A percentile compares a stretch with the other conserved stretches of the same genome.
Conservation (phyloP, 495 filamentous ascomycete species). For the Penicillium odoratum region DNA sequence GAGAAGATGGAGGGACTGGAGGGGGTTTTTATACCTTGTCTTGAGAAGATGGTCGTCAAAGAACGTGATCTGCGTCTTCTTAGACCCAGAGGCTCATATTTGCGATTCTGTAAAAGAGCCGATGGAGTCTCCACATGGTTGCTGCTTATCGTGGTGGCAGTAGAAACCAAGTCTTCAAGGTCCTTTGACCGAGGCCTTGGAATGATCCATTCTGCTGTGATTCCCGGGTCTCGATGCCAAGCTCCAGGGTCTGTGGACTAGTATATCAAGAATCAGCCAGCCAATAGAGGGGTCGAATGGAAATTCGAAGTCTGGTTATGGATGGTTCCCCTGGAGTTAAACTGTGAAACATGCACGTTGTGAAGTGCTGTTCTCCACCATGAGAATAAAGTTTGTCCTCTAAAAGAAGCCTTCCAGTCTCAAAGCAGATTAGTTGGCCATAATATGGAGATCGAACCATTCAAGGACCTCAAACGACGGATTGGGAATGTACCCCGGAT, state of each 20-base stretch:
- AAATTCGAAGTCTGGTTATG: constrained; percentile 2
- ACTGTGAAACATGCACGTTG: constrained; percentile 6
- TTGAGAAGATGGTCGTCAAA: background rate
- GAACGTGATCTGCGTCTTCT: background rate
- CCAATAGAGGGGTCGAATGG: background rate
- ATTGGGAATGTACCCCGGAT: background rate
- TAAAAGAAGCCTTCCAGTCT: background rate
- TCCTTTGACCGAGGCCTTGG: background rate
- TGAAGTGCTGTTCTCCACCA: constrained; percentile 2
- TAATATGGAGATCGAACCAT: background rate
- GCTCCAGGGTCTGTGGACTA: background rate
- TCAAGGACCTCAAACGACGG: background rate
- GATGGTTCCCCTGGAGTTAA: background rate
- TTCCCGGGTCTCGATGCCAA: background rate
- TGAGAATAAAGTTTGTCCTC: constrained; percentile 4
- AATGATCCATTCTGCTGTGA: constrained; percentile 8
- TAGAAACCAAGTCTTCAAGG: background rate
- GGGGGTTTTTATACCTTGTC: constrained; percentile 20
- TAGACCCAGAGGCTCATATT: background rate
- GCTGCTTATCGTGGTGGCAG: constrained; percentile 2
- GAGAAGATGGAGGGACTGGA: background rate
- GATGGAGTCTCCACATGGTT: background rate
- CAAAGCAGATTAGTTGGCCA: background rate
- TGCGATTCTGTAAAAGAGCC: background rate
- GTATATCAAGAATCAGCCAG: background rate